Conservation (phyloP, 345 rosid species). For the Diplotaxis tenuifolia region DNA sequence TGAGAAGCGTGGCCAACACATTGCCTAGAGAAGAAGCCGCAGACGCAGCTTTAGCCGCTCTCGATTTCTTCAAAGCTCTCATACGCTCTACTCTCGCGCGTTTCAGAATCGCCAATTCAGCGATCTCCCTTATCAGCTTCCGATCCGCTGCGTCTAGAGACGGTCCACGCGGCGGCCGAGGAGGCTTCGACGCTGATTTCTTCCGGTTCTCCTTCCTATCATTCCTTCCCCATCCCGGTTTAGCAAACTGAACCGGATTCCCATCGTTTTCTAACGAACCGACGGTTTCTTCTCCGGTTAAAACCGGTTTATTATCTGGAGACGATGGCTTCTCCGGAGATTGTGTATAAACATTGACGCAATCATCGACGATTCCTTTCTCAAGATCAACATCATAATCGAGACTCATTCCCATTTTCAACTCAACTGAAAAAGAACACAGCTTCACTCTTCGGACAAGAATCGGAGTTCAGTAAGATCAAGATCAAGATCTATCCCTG, state of each 20-base stretch:
- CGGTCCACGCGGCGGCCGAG: slow-evolving; percentile 89
- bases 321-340: slow-evolving; percentile 36
- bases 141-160: slow-evolving; percentile 78
- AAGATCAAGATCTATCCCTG: slow-evolving; percentile 26
- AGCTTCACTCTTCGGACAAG: slow-evolving; percentile 10
- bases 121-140: slow-evolving; percentile 73
- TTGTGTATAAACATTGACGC: slow-evolving; percentile 37
- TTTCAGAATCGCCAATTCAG: slow-evolving; percentile 81
- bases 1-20: slow-evolving; percentile 57
- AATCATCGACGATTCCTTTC: slow-evolving; percentile 45
- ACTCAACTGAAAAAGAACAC: background rate
- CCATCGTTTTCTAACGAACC: slow-evolving; percentile 30
- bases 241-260: slow-evolving; percentile 22
- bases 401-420: slow-evolving; percentile 33
- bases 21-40: slow-evolving; percentile 46
- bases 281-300: slow-evolving; percentile 38
- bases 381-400: slow-evolving; percentile 71
- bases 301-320: slow-evolving; percentile 29
- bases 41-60: slow-evolving; percentile 57
- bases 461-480: slow-evolving; percentile 12
- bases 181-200: slow-evolving; percentile 73
- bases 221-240: slow-evolving; percentile 40
- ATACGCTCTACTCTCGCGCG: slow-evolving; percentile 82
- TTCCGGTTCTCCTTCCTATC: slow-evolving; percentile 53
- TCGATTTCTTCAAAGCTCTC: slow-evolving; percentile 83